These are phyloP conservation scores for Begonia fuchsioides DNA, from an alignment of 306 rosid genomes.

Conservation along the genomic window DNA sequence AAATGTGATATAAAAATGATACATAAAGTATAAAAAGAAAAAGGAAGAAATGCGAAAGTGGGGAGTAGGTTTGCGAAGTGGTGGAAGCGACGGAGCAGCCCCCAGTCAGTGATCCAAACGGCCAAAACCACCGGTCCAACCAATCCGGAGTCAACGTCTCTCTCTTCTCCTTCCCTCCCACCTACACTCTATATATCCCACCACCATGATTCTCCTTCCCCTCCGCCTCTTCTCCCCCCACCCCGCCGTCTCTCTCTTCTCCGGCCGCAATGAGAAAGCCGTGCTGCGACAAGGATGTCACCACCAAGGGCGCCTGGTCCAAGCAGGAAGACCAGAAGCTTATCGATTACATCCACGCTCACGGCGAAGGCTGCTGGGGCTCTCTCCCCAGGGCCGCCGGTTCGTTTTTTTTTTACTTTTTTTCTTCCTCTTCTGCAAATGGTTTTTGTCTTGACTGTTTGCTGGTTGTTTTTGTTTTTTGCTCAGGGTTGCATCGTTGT, in stretches of 20 bases:
- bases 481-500: constrained; percentile 47
- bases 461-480: not conserved
- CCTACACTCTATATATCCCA: constrained; percentile 20
- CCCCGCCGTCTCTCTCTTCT: not conserved
- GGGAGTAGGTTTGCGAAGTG: too few species aligned
- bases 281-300: constrained; percentile 54
- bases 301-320: too few species aligned
- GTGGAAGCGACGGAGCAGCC: too few species aligned
- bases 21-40: too few species aligned
- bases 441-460: not conserved
- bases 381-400: constrained; percentile 72
- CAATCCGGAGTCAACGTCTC: constrained; percentile 23
- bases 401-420: not conserved
- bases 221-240: constrained; percentile 5
- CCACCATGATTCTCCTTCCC: constrained; percentile 8
- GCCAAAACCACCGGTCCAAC: constrained; percentile 50
- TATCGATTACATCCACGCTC: constrained; percentile 29
- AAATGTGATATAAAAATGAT: too few species aligned
- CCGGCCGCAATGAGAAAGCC: constrained; percentile 35
- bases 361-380: constrained; percentile 65
- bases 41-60: too few species aligned
- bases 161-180: not conserved
- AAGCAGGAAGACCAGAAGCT: too few species aligned
- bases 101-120: constrained; percentile 5
- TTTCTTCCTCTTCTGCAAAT: not conserved